A percentile compares a stretch with the other conserved stretches of the same genome.
These are phyloP conservation scores for Penicillium sumatraense DNA, from an alignment of 2,329 filamentous ascomycete species.

Conservation along the genomic window DNA sequence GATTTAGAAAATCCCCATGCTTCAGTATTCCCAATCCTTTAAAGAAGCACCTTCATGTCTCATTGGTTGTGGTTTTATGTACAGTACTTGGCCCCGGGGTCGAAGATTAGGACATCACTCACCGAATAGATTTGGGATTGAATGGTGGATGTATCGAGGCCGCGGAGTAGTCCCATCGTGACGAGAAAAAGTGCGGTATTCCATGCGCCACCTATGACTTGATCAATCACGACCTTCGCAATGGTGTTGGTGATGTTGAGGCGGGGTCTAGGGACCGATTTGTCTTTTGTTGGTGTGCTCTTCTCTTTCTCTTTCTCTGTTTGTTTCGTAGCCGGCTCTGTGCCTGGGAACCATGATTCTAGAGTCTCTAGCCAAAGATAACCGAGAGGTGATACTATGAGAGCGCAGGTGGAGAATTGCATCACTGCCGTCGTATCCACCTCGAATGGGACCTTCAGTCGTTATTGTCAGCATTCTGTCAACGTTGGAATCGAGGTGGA, in stretches of 20 bases:
- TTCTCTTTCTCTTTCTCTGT: conserved; percentile 1
- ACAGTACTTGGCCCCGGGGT: background rate
- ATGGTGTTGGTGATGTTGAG: conserved; percentile 41
- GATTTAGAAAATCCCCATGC: background rate
- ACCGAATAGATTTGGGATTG: conserved; percentile 40
- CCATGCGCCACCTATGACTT: conserved; percentile 59
- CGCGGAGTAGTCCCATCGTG: conserved; percentile 56
- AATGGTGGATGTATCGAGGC: conserved; percentile 36
- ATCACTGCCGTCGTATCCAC: conserved; percentile 56
- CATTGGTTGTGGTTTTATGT: background rate
- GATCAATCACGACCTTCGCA: conserved; percentile 63
- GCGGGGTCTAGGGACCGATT: conserved; percentile 14
- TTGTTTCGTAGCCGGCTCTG: background rate
- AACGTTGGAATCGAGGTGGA: background rate
- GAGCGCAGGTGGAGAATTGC: conserved; percentile 59
- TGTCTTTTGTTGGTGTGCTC: conserved; percentile 14
- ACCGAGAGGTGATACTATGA: conserved; percentile 61
- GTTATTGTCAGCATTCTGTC: background rate
- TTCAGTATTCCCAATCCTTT: background rate
- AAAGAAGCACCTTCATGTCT: no score
- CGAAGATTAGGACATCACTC: conserved; percentile 13
- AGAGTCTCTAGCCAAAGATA: conserved; percentile 63
- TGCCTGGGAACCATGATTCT: conserved; percentile 58
- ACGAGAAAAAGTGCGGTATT: conserved; percentile 63
- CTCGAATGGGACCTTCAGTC: conserved; percentile 44